Evolutionary conservation across 805 yeast species (phyloP).

Genomic region (Saccharomycopsis schoenii): DNA sequence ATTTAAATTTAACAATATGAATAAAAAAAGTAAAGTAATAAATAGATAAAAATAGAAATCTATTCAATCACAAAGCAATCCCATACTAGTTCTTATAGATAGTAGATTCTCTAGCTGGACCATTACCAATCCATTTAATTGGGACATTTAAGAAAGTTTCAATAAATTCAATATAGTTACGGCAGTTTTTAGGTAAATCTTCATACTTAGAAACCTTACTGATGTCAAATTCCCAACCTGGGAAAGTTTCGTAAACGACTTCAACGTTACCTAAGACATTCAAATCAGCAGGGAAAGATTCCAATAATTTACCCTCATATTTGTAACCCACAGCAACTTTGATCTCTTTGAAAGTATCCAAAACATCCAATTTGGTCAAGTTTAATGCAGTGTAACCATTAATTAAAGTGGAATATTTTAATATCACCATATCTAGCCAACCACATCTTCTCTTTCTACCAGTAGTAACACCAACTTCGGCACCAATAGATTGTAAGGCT

Average conservation of each 20-base stretch:
- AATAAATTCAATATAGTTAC: conserved; percentile 72
- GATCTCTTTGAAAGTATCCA: conserved; percentile 83
- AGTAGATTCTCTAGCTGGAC: conserved; percentile 75
- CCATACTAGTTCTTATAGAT: conserved; percentile 3
- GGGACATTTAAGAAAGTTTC: conserved; percentile 80
- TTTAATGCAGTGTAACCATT: conserved; percentile 93
- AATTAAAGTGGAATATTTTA: conserved; percentile 81
- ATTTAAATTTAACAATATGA: not conserved
- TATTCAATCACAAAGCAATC: not conserved
- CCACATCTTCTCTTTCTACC: conserved; percentile 99
- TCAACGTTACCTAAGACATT: conserved; percentile 76
- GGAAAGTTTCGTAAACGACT: conserved; percentile 81
- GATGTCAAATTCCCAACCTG: conserved; percentile 90
- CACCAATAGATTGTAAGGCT: conserved; percentile 81
- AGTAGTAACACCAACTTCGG: conserved; percentile 95
- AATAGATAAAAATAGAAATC: not conserved
- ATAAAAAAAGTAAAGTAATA: not conserved
- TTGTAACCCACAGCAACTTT: conserved; percentile 80
- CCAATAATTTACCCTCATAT: conserved; percentile 63
- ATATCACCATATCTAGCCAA: conserved; percentile 93
- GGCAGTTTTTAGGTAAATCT: conserved; percentile 82
- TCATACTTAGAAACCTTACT: conserved; percentile 58
- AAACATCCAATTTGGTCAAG: conserved; percentile 91
- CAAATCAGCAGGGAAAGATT: conserved; percentile 90
- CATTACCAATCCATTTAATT: conserved; percentile 96